These are phyloP conservation scores for Leptographium flavum DNA, from an alignment of 2,329 filamentous ascomycete genomes.

Conservation along the genomic window DNA sequence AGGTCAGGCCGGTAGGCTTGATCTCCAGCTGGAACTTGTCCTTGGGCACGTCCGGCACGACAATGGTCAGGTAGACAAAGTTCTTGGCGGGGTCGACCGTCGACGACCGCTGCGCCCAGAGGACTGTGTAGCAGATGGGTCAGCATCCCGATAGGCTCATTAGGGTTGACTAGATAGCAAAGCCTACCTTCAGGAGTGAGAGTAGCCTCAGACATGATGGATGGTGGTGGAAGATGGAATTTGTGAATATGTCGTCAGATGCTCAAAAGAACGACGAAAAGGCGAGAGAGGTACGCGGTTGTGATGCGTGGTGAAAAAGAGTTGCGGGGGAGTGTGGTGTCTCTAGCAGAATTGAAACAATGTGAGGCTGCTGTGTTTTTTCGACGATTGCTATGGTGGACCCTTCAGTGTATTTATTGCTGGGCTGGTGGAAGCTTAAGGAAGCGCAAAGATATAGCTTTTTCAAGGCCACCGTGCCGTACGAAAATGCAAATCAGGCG, in stretches of 20 bases:
- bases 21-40: constrained; percentile 70
- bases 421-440: constrained; percentile 12
- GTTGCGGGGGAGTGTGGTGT: neutral
- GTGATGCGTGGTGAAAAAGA: too few species aligned
- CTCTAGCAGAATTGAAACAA: constrained; percentile 1
- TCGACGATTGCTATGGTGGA: constrained; percentile 12
- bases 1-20: constrained; percentile 61
- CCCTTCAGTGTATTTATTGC: constrained; percentile 5
- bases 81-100: constrained; percentile 70
- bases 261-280: neutral
- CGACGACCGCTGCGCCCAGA: constrained; percentile 96
- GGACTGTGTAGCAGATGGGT: constrained; percentile 41
- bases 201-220: constrained; percentile 16
- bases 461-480: neutral
- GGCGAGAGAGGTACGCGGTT: too few species aligned
- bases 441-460: constrained; percentile 13
- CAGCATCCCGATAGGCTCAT: too few species aligned
- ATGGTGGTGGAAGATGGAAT: neutral
- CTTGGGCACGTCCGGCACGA: constrained; percentile 69
- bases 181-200: constrained; percentile 27
- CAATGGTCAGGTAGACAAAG: constrained; percentile 86
- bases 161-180: too few species aligned
- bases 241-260: neutral
- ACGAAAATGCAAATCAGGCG: neutral
- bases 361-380: constrained; percentile 6